Evolutionary conservation across 768 basidiomycete genomes (phyloP).

Genomic region (Psilocybe azurescens): DNA sequence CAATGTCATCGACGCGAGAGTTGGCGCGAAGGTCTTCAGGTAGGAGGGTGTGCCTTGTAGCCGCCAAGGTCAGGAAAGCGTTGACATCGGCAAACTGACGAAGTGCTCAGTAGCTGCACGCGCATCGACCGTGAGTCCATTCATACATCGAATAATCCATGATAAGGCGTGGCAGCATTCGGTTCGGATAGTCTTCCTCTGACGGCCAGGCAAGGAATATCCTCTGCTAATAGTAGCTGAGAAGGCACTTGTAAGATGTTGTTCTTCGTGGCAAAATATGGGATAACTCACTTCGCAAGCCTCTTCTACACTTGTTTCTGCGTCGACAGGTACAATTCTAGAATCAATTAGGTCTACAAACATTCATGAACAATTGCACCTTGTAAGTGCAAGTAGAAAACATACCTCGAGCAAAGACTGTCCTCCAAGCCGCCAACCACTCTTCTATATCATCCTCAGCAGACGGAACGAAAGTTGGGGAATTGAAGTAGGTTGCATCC

Average conservation of each 20-base stretch:
- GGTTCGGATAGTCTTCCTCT: constrained; percentile 34
- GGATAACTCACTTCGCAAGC: constrained; percentile 70
- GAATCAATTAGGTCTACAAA: constrained; percentile 73
- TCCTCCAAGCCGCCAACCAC: constrained; percentile 66
- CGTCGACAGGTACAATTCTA: constrained; percentile 67
- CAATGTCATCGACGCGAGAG: constrained; percentile 67
- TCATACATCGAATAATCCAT: constrained; percentile 80
- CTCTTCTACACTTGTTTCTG: constrained; percentile 79
- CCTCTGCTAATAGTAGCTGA: constrained; percentile 67
- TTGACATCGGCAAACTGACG: constrained; percentile 83
- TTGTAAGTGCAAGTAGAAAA: background rate
- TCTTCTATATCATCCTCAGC: constrained; percentile 39
- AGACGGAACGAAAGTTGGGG: constrained; percentile 26
- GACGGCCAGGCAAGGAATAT: constrained; percentile 70
- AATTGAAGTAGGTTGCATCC: constrained; percentile 24
- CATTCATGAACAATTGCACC: background rate
- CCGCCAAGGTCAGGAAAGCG: constrained; percentile 85
- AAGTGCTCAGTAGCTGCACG: constrained; percentile 7
- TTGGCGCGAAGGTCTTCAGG: constrained; percentile 65
- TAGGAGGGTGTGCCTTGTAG: constrained; percentile 72
- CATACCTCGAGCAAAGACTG: constrained; percentile 62
- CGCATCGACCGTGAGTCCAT: constrained; percentile 1
- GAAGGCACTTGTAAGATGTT: constrained; percentile 4
- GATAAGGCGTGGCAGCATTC: constrained; percentile 35
- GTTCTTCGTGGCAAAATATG: background rate